Base-by-base conservation (phyloP, 345 rosid genomes). In the Arabidopsis arenosa region DNA sequence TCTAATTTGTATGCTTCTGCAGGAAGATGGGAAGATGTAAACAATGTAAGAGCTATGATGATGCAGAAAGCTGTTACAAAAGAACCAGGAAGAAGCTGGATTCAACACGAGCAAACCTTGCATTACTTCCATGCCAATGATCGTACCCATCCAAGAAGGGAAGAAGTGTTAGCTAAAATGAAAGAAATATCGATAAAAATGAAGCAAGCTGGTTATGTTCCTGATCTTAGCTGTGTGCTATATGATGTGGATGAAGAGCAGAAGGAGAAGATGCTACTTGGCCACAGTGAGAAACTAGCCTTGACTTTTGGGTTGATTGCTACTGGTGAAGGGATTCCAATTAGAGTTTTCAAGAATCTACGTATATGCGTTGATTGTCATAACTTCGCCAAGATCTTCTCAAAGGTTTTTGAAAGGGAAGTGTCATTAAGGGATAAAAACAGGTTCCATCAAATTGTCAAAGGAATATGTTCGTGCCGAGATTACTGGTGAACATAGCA, bases 41-140 rank as follows among this genome's bases (percentile, higher is more conserved):
- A 84, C 66, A 83, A 44, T 7, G 14, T 90, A 51, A 82, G 97
- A 79, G 81, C 84, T 21, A 59, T 90, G 80, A 92, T 94, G 97
- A 48, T 68, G 80, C 81, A 83, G 76, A 90, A 89, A 63, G 87
- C 92, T 53, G 91, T 90, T 41, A 83, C 52, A 44, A 92, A 94
- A 80, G 97, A 94, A 53, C 95, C 98, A 1, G 98, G 97, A 47
- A 85, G 78, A 84, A 90, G 96, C 83, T 90, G 90, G 97, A 85
- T 92, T 45, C 92, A 92, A 55, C 85, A 85, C 30, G 88, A 87
- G 47, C 90, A 85, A 63, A 87, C 73, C n/a, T 83, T 88, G 21
- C 95, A 94, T 75, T 84, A 84, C 60, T 92, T 94, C 82, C 86
- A 88, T 54, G 96, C 96, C 2, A 84, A 84, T 70, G 98, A 94